Evolutionary conservation across 106 monocot species (phyloP).

Genomic region (Dioscorea zingiberensis): DNA sequence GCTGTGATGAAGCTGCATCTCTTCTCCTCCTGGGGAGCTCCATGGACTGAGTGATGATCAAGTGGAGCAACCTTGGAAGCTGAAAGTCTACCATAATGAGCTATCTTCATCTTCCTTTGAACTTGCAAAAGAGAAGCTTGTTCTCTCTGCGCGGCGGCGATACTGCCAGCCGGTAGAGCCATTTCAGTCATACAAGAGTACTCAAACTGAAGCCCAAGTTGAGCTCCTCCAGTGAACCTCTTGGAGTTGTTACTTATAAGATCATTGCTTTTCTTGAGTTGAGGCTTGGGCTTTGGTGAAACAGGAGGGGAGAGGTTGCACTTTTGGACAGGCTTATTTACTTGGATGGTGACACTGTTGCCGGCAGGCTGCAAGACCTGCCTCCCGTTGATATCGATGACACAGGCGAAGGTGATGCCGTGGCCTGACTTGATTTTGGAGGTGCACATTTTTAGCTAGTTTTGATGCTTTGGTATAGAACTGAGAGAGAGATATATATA

Average conservation of each 20-base stretch:
- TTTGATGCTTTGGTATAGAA: no score
- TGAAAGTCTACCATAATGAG: slow-evolving; percentile 59
- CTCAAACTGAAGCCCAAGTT: not conserved
- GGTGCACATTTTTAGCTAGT: slow-evolving; percentile 59
- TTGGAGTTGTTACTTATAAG: slow-evolving; percentile 26
- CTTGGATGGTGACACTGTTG: slow-evolving; percentile 29
- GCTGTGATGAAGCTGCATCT: slow-evolving; percentile 68
- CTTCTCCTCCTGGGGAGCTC: slow-evolving; percentile 42
- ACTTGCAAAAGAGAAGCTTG: slow-evolving; percentile 43
- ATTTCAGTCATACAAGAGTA: slow-evolving; percentile 17
- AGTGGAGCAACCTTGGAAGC: no score
- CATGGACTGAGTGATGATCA: no score
- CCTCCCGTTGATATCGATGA: slow-evolving; percentile 40
- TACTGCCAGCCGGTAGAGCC: slow-evolving; percentile 49
- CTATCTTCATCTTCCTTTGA: slow-evolving; percentile 71
- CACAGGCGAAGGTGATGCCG: no score
- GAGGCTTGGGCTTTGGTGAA: slow-evolving; percentile 5
- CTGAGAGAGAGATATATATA: not conserved
- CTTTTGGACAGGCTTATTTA: slow-evolving; percentile 36
- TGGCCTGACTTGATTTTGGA: slow-evolving; percentile 40
- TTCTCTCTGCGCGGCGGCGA: slow-evolving; percentile 78
- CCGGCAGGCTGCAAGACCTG: slow-evolving; percentile 41
- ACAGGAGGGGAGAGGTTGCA: slow-evolving; percentile 2
- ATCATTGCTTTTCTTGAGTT: slow-evolving; percentile 26
- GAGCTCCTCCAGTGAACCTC: slow-evolving; percentile 6